Evolutionary conservation across 1,284 basidiomycete species (phyloP).

Genomic region (Sphaerobolus stellatus): DNA sequence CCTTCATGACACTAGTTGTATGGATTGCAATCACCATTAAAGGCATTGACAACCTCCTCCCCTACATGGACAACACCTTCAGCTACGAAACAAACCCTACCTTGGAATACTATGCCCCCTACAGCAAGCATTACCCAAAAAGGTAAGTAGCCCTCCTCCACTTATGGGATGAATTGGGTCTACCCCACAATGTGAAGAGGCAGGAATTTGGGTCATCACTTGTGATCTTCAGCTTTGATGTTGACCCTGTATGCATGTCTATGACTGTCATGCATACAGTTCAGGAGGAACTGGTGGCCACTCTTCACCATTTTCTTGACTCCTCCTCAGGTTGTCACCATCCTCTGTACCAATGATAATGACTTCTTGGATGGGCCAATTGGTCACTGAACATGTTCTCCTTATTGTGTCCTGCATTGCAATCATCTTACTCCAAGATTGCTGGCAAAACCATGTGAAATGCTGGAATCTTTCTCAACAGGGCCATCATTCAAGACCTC

Average conservation of each 20-base stretch:
- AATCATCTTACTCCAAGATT: constrained; percentile 36
- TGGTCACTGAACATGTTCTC: constrained; percentile 43
- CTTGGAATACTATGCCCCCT: constrained; percentile 29
- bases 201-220: constrained; percentile 34
- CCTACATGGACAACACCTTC: constrained; percentile 40
- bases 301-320: constrained; percentile 16
- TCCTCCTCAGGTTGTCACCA: constrained; percentile 7
- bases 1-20: too few species aligned
- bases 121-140: constrained; percentile 26
- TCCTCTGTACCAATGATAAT: constrained; percentile 29
- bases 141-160: constrained; percentile 33
- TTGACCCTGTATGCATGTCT: constrained; percentile 31
- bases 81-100: constrained; percentile 19
- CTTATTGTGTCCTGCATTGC: constrained; percentile 30
- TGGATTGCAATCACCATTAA: too few species aligned
- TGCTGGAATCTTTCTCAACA: constrained; percentile 31
- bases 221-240: constrained; percentile 37
- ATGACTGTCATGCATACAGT: constrained; percentile 25
- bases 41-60: too few species aligned
- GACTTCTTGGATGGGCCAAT: constrained; percentile 36
- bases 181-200: constrained; percentile 40
- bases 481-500: constrained; percentile 25
- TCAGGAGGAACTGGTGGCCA: constrained; percentile 17
- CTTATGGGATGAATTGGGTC: constrained; percentile 40
- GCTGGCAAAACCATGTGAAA: constrained; percentile 19